These are phyloP conservation scores for Kazachstania africana DNA, from an alignment of 805 yeast genomes.

Conservation along the genomic window DNA sequence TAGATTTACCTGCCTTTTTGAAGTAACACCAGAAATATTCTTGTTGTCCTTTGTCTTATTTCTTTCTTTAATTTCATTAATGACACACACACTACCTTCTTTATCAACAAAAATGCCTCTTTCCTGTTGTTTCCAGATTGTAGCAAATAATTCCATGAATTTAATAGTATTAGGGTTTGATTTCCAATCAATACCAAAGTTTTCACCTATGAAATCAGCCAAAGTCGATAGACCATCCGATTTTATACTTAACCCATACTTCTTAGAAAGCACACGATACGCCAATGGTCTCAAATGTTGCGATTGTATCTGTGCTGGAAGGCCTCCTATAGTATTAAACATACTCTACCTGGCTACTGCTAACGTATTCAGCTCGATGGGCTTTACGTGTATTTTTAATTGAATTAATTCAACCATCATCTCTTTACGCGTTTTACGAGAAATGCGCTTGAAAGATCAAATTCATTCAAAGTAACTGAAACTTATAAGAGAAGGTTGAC, in stretches of 20 bases:
- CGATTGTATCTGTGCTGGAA: conserved; percentile 72
- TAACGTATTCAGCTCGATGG: too few relatives aligned
- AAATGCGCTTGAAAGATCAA: too few relatives aligned
- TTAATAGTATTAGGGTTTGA: conserved; percentile 15
- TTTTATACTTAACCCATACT: conserved; percentile 82
- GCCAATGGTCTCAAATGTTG: conserved; percentile 84
- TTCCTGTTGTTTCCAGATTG: conserved; percentile 80
- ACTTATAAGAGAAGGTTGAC: too few relatives aligned
- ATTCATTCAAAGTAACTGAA: too few relatives aligned
- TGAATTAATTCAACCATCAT: background rate
- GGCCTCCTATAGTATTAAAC: conserved; percentile 25
- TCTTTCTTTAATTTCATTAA: conserved; percentile 41
- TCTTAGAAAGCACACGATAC: conserved; percentile 78
- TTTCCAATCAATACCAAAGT: conserved; percentile 83
- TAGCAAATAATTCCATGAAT: conserved; percentile 63
- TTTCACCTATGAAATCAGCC: conserved; percentile 63
- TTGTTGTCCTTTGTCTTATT: conserved; percentile 9
- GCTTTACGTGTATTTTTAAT: too few relatives aligned
- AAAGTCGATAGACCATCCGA: conserved; percentile 68
- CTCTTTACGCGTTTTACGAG: too few relatives aligned
- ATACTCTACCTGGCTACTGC: too few relatives aligned
- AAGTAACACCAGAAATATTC: background rate
- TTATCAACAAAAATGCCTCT: conserved; percentile 80
- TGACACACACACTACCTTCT: conserved; percentile 48
- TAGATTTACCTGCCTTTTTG: conserved; percentile 4